phyloP scores from a whole-genome alignment of 768 basidiomycete species.

The Pholiota molesta region DNA sequence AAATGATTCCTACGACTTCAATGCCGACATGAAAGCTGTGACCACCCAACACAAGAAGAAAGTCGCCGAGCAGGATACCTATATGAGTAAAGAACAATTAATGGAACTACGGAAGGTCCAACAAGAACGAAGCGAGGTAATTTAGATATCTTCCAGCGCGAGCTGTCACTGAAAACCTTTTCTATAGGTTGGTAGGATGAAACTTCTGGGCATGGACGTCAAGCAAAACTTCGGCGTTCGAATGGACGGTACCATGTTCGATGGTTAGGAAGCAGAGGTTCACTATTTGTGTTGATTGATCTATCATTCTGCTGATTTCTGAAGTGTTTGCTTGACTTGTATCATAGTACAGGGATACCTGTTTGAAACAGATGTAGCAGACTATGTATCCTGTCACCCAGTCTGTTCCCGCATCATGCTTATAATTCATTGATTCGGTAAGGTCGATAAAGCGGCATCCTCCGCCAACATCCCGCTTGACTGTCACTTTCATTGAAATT shows the following conservation, averaged over 20 bases:
- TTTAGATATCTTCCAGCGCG: slow-evolving; percentile 17
- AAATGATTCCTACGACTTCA: slow-evolving; percentile 79
- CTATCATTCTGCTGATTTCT: background rate
- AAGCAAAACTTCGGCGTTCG: slow-evolving; percentile 84
- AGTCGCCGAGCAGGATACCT: slow-evolving; percentile 67
- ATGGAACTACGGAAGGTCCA: slow-evolving; percentile 83
- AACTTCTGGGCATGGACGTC: slow-evolving; percentile 85
- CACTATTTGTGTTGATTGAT: background rate
- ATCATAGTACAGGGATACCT: background rate
- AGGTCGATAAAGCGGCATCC: too few relatives aligned
- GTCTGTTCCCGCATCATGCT: too few relatives aligned
- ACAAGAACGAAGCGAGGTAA: slow-evolving; percentile 80
- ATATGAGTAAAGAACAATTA: slow-evolving; percentile 78
- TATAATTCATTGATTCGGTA: too few relatives aligned
- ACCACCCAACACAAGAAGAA: slow-evolving; percentile 72
- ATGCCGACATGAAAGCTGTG: slow-evolving; percentile 81
- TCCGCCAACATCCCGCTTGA: too few relatives aligned
- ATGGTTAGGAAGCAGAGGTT: slow-evolving; percentile 20
- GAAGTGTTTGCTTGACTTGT: background rate
- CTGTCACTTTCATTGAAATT: too few relatives aligned
- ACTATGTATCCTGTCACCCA: too few relatives aligned
- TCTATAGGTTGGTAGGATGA: slow-evolving; percentile 76
- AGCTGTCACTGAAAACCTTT: background rate
- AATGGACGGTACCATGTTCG: slow-evolving; percentile 66
- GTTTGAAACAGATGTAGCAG: too few relatives aligned